Base-by-base conservation (phyloP, 2,329 filamentous ascomycete genomes). In the Colletotrichum eleusines region DNA sequence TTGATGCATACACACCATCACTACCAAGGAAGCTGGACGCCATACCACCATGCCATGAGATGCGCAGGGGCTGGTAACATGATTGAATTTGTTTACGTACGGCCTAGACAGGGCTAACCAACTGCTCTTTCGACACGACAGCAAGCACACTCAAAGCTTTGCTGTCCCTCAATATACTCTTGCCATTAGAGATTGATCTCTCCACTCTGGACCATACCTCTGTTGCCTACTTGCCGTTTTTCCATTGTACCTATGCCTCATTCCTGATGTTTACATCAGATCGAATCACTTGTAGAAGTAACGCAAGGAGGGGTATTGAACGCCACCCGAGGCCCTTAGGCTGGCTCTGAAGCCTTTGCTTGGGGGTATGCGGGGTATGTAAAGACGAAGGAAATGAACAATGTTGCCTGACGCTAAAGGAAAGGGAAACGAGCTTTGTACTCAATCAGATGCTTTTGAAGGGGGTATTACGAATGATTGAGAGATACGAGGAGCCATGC, bases 271-370 rank as follows among this genome's bases (percentile, higher is more conserved):
- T n/a, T 38, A 46, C 40, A 42, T 70, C 60, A 70, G 48, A 48
- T 26, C 31, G 69, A 61, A 70, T 70, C 69, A 72, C 60, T 72
- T 70, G 9, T 64, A 46, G 57, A 69, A 72, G 66, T 70, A 72
- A 70, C 38, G 61, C 66, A 72, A 71, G 57, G 66, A 70, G 60
- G 55, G 69, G 69, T 72, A 72, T 72, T 55, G 42, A 72, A 72
- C 60, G 60, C 69, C 69, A 51, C 57, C 53, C 46, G 58, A 48
- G 42, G n/a, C 63, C 53, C 31, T 23, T 20, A 44, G 63, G 64
- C 44, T 31, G 58, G 64, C 69, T 31, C 31, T 46, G 28, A 54
- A 59, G 44, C 64, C 53, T 48, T 18, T 60, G 58, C 33, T 26
- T 6, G 55, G 64, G 53, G 53, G n/a, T 16, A 48, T 42, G 58